phyloP scores from a whole-genome alignment of 768 basidiomycete species.

The Dictyophora rubrovolvata region DNA sequence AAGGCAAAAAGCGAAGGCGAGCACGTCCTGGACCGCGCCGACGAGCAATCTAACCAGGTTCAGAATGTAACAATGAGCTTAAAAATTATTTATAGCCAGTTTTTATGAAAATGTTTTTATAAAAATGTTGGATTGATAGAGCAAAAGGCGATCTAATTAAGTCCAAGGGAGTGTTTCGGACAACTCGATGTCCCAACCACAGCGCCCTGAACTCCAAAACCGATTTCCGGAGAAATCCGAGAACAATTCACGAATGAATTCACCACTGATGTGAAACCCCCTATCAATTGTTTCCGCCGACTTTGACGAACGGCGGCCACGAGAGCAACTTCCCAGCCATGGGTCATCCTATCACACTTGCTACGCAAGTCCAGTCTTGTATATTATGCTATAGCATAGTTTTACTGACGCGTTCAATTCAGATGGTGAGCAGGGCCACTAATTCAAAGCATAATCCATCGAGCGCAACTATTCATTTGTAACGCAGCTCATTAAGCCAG shows the following conservation, averaged over 20 bases:
- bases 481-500: conserved; percentile 84
- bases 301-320: neutral
- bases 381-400: too few species aligned
- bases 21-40: conserved; percentile 58
- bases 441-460: too few species aligned
- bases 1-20: conserved; percentile 85
- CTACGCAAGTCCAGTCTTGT: conserved; percentile 49
- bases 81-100: neutral
- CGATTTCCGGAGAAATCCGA: too few species aligned
- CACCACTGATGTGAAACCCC: too few species aligned
- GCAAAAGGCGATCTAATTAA: too few species aligned
- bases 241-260: too few species aligned
- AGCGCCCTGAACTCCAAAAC: too few species aligned
- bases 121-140: too few species aligned
- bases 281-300: too few species aligned
- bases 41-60: conserved; percentile 29
- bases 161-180: too few species aligned
- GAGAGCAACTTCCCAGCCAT: conserved; percentile 27
- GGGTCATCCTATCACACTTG: conserved; percentile 82
- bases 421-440: conserved; percentile 3
- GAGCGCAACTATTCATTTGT: neutral
- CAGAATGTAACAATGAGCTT: neutral
- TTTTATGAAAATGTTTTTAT: neutral
- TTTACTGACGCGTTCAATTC: neutral
- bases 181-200: too few species aligned